These are phyloP conservation scores for Kluyveromyces starmeri DNA, from an alignment of 805 yeast genomes.

Conservation along the genomic window DNA sequence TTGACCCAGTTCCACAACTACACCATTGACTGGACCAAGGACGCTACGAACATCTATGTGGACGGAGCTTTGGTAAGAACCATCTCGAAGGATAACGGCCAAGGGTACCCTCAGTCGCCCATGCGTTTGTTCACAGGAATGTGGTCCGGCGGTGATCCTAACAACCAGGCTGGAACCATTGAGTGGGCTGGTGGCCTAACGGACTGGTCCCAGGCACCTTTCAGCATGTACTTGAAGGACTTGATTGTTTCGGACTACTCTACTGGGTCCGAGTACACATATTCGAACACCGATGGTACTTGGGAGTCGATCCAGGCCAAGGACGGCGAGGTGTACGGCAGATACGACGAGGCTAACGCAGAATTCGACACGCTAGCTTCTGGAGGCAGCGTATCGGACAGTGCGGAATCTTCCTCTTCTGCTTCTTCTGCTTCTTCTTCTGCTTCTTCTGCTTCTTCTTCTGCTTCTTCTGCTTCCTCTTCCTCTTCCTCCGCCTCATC, in stretches of 20 bases:
- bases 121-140: constrained; percentile 62
- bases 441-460: constrained; percentile 8
- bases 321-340: constrained; percentile 55
- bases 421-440: constrained; percentile 10
- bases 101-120: constrained; percentile 89
- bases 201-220: constrained; percentile 59
- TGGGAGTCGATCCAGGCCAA: constrained; percentile 52
- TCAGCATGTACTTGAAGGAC: constrained; percentile 52
- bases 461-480: constrained; percentile 7
- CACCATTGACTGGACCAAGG: constrained; percentile 76
- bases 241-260: constrained; percentile 63
- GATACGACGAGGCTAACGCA: constrained; percentile 36
- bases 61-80: constrained; percentile 68
- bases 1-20: constrained; percentile 60
- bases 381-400: constrained; percentile 17
- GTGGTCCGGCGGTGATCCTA: constrained; percentile 79
- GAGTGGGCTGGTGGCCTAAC: constrained; percentile 78
- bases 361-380: constrained; percentile 31
- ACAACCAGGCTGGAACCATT: constrained; percentile 57
- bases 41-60: constrained; percentile 55
- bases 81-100: constrained; percentile 40
- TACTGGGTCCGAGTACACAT: constrained; percentile 48
- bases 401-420: constrained; percentile 9
- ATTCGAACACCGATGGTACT: constrained; percentile 45
- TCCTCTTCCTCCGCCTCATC: constrained; percentile 8